Base-by-base conservation (phyloP, 306 rosid species). In the Urtica urens region DNA sequence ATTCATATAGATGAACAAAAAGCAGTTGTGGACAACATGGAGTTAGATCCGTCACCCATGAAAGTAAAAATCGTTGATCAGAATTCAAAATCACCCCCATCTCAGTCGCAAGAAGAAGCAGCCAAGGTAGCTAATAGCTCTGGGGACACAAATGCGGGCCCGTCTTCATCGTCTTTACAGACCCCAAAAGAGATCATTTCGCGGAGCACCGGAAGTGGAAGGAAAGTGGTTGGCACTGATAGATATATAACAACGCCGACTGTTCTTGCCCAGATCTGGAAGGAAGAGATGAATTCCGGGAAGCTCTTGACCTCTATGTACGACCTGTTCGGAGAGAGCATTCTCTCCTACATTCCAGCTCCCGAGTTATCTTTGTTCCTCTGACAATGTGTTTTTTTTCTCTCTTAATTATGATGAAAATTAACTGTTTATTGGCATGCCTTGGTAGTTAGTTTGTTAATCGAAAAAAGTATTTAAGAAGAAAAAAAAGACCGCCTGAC, bases 231-330 rank as follows among this genome's bases (percentile, higher is more conserved):
- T 31, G 63, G 18, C 31, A 64, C 49, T 49, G 63, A 46, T 46
- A 69, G 28, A 38, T 29, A 74, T 38, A 47, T 48, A 7, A 63
- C 69, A 30, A 61, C 54, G 47, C 65, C 73, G n/a, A 71, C 94
- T 56, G 42, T 67, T 44, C 90, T 83, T 17, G n/a, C 58, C 23
- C 94, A 77, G 61, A 64, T 83, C 49, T 83, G 90, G 86, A 83
- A 70, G 63, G 78, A 77, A 13, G 90, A 80, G 53, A 81, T 83
- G 49, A 61, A 77, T 59, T 83, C 90, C 53, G 86, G 83, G 49
- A 70, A 78, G 5, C 56, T 60, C 51, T 63, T 72, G 53, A 63
- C 54, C 5, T 64, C 74, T 13, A 53, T 74, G 63, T 67, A 61
- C 51, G 83, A 80, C 64, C 52, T 72, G 51, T 77, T 83, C 45